These are phyloP conservation scores for Microascus cirrosus DNA, from an alignment of 2,329 filamentous ascomycete species.

Conservation along the genomic window DNA sequence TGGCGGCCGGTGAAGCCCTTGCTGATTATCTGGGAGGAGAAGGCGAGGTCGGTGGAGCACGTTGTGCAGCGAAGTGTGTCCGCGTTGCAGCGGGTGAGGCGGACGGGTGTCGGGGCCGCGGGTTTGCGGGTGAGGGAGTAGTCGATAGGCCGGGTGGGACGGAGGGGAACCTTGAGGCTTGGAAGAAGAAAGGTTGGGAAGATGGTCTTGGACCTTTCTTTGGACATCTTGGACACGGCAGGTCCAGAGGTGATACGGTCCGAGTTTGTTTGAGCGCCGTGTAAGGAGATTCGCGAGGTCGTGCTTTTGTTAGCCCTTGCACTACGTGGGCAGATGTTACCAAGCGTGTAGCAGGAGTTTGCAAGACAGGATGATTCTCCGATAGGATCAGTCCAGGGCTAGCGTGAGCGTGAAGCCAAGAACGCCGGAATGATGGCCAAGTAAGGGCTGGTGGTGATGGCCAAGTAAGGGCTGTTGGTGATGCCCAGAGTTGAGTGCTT, in stretches of 20 bases:
- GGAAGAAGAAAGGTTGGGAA: constrained; percentile 43
- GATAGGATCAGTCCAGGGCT: not conserved
- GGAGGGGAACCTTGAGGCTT: constrained; percentile 35
- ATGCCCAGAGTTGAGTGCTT: not conserved
- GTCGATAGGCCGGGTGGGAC: constrained; percentile 23
- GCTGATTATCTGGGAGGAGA: constrained; percentile 48
- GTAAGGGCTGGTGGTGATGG: not conserved
- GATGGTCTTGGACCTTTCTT: not conserved
- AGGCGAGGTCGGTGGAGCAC: constrained; percentile 51
- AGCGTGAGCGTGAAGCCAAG: not conserved
- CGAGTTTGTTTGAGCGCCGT: not conserved
- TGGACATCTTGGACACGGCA: not conserved
- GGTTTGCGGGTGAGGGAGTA: constrained; percentile 17
- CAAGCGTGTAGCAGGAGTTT: not conserved
- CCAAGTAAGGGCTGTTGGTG: not conserved
- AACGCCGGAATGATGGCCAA: not conserved
- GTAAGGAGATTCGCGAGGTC: not conserved
- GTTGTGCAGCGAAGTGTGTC: constrained; percentile 46
- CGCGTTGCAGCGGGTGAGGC: constrained; percentile 6
- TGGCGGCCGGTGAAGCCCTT: constrained; percentile 57
- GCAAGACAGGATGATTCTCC: not conserved
- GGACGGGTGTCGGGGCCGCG: not conserved
- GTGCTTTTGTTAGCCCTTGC: not conserved
- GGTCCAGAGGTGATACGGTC: not conserved
- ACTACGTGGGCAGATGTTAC: not conserved